phyloP scores from a whole-genome alignment of 805 yeast genomes.

The Priceomyces fermenticarens region DNA sequence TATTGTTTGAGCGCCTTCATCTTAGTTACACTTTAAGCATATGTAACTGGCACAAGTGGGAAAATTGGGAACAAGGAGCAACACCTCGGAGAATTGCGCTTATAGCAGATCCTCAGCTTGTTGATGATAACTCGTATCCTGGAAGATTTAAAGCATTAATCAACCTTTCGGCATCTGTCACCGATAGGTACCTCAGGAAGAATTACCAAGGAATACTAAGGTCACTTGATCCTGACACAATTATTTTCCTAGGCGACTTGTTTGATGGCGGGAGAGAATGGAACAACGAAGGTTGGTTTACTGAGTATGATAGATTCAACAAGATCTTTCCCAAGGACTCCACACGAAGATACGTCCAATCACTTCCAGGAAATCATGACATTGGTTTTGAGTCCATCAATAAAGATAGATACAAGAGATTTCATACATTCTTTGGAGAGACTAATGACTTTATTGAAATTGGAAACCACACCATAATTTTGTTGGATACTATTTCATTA shows the following conservation, averaged over 20 bases:
- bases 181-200: slow-evolving; percentile 78
- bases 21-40: slow-evolving; percentile 13
- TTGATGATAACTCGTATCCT: slow-evolving; percentile 87
- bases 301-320: slow-evolving; percentile 68
- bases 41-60: slow-evolving; percentile 66
- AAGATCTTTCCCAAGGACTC: slow-evolving; percentile 58
- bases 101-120: slow-evolving; percentile 92
- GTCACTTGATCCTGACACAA: slow-evolving; percentile 67
- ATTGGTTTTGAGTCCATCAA: slow-evolving; percentile 86
- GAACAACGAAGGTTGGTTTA: slow-evolving; percentile 62
- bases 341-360: slow-evolving; percentile 34
- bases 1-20: background rate
- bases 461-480: slow-evolving; percentile 68
- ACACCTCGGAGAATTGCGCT: slow-evolving; percentile 50
- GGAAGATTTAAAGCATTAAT: slow-evolving; percentile 51
- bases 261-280: slow-evolving; percentile 95
- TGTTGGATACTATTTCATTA: slow-evolving; percentile 80
- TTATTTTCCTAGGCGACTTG: slow-evolving; percentile 83
- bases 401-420: slow-evolving; percentile 56
- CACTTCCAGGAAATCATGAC: slow-evolving; percentile 91
- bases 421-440: slow-evolving; percentile 70
- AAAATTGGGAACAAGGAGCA: slow-evolving; percentile 43
- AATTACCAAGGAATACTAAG: slow-evolving; percentile 63
- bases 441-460: slow-evolving; percentile 53
- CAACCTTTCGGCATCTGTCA: slow-evolving; percentile 54